Evolutionary conservation across 768 basidiomycete genomes (phyloP), one percentile per base, ranked within the genome.

Genomic region (Hygrophoropsis aurantiaca): DNA sequence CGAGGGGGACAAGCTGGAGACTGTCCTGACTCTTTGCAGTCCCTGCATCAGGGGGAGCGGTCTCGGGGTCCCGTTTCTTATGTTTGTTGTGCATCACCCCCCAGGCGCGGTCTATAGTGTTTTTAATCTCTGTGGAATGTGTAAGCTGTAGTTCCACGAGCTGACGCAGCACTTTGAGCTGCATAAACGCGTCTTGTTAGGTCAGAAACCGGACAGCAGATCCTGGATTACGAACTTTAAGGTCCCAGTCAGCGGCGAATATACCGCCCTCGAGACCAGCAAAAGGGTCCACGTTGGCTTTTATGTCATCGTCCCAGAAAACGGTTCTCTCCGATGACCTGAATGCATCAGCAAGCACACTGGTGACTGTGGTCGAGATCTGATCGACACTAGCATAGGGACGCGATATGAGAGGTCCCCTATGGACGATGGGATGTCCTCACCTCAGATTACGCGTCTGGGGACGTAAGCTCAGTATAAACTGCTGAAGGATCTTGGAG

Each of bases 361-460:
- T 68, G 44, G 81, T 78, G 48, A 91, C 74, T 44, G 89, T 90
- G 18, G 81, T 74, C 37, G 89, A 88, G 61, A 93, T 87, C 63
- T 86, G 84, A 75, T 91, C 89, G 60, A 78, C 75, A 67, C 90
- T 92, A 64, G 50, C 57, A 64, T 57, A 58, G 27, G 27, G 27
- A 55, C 57, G 61, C 59, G 58, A 65, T 56, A 60, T 65, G 57
- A 68, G 61, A 62, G 54, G 41, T 59, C 59, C 52, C 19, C 6
- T 56, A 60, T 56, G 43, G 53, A 54, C 50, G 52, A 53, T 35
- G 21, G 61, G 56, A 46, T 49, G 68, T 67, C 64, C 82, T 70
- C 70, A 88, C 89, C 85, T 87, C 68, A 90, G 76, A 75, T 90
- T 90, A 85, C 89, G 87, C 83, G 89, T 86, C 67, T 85, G 85